These are phyloP conservation scores for Candida hungchunana DNA, from an alignment of 805 yeast species.

Conservation along the genomic window DNA sequence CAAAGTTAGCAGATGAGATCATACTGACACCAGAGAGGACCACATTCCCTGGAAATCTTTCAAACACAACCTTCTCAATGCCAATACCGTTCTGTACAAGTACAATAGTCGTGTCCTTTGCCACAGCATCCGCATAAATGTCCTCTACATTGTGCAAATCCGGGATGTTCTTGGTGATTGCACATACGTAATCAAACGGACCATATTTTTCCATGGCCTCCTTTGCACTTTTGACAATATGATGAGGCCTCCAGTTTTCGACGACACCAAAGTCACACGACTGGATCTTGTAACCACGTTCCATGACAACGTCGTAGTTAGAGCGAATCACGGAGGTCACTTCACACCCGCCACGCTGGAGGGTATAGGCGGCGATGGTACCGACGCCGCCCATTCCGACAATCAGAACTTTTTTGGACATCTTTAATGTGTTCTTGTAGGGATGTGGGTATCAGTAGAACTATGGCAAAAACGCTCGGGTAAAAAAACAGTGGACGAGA, in stretches of 20 bases:
- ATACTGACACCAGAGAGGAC: slow-evolving; percentile 59
- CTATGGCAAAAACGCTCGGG: too few species aligned
- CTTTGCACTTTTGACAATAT: slow-evolving; percentile 32
- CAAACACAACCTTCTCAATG: slow-evolving; percentile 47
- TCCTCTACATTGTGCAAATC: slow-evolving; percentile 54
- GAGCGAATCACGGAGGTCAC: slow-evolving; percentile 55
- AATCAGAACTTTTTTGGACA: slow-evolving; percentile 38
- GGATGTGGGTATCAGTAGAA: too few species aligned
- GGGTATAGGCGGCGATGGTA: slow-evolving; percentile 60
- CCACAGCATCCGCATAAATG: slow-evolving; percentile 44
- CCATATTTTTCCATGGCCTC: slow-evolving; percentile 24
- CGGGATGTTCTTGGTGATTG: slow-evolving; percentile 63
- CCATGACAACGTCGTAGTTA: slow-evolving; percentile 45
- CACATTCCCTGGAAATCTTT: slow-evolving; percentile 45
- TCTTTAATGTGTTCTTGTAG: too few species aligned
- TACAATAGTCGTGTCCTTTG: slow-evolving; percentile 44
- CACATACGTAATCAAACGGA: slow-evolving; percentile 52
- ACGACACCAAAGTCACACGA: slow-evolving; percentile 56
- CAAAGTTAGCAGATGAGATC: slow-evolving; percentile 49
- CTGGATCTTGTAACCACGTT: slow-evolving; percentile 50
- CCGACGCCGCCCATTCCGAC: slow-evolving; percentile 86
- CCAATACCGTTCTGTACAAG: slow-evolving; percentile 64
- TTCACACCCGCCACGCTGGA: slow-evolving; percentile 25
- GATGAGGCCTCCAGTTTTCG: slow-evolving; percentile 45
- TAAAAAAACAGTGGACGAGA: too few species aligned